These are phyloP conservation scores for Bromus sterilis DNA, from an alignment of 176 grass and related monocot genomes.

Conservation along the genomic window DNA sequence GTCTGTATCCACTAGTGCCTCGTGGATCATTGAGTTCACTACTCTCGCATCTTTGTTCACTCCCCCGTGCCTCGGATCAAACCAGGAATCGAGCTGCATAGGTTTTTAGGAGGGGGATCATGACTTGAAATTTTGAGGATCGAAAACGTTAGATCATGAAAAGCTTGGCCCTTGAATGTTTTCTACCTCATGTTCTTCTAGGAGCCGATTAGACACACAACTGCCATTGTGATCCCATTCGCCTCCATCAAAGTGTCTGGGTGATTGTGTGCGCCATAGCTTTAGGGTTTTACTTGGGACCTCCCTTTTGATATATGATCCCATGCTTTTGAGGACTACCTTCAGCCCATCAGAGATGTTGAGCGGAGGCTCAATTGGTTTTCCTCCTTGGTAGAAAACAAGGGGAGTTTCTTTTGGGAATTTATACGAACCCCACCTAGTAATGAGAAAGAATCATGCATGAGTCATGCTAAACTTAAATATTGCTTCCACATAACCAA, in stretches of 20 bases:
- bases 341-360: slow-evolving; percentile 51
- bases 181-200: slow-evolving; percentile 75
- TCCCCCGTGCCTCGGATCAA: slow-evolving; percentile 48
- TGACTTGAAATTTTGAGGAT: neutral
- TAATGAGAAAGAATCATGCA: neutral
- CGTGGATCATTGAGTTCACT: slow-evolving; percentile 52
- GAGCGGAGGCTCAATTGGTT: slow-evolving; percentile 65
- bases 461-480: neutral
- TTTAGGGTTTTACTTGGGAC: slow-evolving; percentile 63
- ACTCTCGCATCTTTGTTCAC: slow-evolving; percentile 68
- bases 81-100: slow-evolving; percentile 79
- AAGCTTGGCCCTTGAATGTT: neutral
- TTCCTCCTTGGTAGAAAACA: slow-evolving; percentile 76
- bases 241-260: slow-evolving; percentile 79
- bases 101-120: neutral
- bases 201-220: slow-evolving; percentile 47
- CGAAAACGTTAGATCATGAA: neutral
- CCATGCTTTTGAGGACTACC: slow-evolving; percentile 62
- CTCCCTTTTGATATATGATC: slow-evolving; percentile 70
- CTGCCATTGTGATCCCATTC: slow-evolving; percentile 91
- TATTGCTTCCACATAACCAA: neutral
- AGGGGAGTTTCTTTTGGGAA: slow-evolving; percentile 78
- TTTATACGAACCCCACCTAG: slow-evolving; percentile 86
- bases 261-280: slow-evolving; percentile 80
- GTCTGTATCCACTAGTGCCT: slow-evolving; percentile 25